phyloP scores from a whole-genome alignment of 1,284 basidiomycete species.

The Meira miltonrushii region DNA sequence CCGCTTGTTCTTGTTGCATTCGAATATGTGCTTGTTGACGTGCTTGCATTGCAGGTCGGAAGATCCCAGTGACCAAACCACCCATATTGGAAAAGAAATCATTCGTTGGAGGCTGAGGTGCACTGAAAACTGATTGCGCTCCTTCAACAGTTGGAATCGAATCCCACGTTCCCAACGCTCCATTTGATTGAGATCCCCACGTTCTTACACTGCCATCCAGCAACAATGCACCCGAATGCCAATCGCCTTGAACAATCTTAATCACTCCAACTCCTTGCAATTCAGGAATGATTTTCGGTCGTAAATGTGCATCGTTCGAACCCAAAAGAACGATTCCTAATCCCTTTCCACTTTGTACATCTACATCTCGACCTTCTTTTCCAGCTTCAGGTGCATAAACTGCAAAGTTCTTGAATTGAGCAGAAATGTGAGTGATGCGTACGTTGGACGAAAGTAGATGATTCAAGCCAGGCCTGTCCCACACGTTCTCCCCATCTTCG shows the following conservation, averaged over 20 bases:
- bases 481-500: slow-evolving; percentile 1
- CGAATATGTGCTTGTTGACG: not conserved
- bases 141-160: not conserved
- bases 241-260: slow-evolving; percentile 12
- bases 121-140: not conserved
- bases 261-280: slow-evolving; percentile 11
- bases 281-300: slow-evolving; percentile 6
- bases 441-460: slow-evolving; percentile 6
- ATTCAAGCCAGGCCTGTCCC: not conserved
- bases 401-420: slow-evolving; percentile 8
- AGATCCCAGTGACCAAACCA: too few relatives aligned
- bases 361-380: not conserved
- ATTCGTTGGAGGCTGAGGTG: not conserved
- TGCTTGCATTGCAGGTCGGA: not conserved
- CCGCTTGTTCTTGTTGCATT: not conserved
- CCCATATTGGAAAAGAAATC: not conserved
- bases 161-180: slow-evolving; percentile 11
- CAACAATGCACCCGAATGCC: slow-evolving; percentile 3
- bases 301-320: not conserved
- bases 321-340: slow-evolving; percentile 10
- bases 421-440: slow-evolving; percentile 11
- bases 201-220: slow-evolving; percentile 4
- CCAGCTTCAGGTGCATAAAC: slow-evolving; percentile 8
- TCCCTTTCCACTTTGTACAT: not conserved
- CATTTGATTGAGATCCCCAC: slow-evolving; percentile 8